Percentiles rank a stretch among this genome's conserved stretches.
These are phyloP conservation scores for Taxillus chinensis DNA, from an alignment of 164 flowering plant genomes.

Conservation along the genomic window DNA sequence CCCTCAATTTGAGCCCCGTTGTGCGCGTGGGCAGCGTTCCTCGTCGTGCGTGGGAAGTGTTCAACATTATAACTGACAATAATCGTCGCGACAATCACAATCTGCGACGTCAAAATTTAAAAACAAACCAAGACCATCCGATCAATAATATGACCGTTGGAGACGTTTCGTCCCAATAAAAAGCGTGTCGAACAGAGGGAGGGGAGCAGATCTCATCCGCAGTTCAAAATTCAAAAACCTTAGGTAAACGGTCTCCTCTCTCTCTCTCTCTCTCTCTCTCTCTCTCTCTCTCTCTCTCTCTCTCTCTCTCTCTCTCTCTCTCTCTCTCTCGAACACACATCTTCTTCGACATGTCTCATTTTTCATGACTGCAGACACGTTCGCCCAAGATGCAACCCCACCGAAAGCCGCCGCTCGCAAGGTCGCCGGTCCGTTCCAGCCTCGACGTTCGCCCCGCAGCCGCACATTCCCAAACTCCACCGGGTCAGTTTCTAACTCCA, in stretches of 20 bases:
- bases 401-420: not conserved
- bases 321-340: not conserved
- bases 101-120: not conserved
- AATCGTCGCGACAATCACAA: too few species aligned
- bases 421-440: not conserved
- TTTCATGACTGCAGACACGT: too few species aligned
- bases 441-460: too few species aligned
- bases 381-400: not conserved
- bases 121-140: not conserved
- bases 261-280: not conserved
- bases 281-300: not conserved
- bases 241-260: not conserved
- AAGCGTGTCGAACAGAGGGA: not conserved
- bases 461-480: constrained; percentile 24
- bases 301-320: not conserved
- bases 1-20: too few species aligned
- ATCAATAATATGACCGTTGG: not conserved
- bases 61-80: too few species aligned
- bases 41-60: too few species aligned
- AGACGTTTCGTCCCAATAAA: not conserved
- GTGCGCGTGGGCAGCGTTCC: too few species aligned
- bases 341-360: not conserved
- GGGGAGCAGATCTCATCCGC: too few species aligned
- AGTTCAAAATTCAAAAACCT: not conserved
- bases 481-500: constrained; percentile 22